Conservation (phyloP, 768 basidiomycete genomes). For the Cystoderma amianthinum region DNA sequence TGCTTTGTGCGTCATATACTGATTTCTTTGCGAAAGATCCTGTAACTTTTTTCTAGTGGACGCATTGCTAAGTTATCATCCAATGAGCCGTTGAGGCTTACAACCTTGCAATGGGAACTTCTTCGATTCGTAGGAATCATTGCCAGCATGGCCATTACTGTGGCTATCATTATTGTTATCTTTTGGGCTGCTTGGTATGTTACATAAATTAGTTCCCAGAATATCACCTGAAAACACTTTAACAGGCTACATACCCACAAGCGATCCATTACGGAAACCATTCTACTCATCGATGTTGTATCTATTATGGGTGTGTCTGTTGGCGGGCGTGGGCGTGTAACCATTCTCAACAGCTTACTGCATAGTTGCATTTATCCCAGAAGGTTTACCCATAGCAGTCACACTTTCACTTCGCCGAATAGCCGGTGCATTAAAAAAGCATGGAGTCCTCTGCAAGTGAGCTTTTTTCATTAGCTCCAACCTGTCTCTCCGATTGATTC, state of each 20-base stretch:
- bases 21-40: not conserved
- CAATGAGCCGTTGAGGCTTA: slow-evolving; percentile 24
- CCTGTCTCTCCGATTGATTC: not conserved
- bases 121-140: slow-evolving; percentile 48
- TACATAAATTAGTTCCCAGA: slow-evolving; percentile 2
- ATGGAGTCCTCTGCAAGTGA: slow-evolving; percentile 39
- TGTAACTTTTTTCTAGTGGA: slow-evolving; percentile 13
- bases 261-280: slow-evolving; percentile 41
- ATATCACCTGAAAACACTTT: not conserved
- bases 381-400: slow-evolving; percentile 47
- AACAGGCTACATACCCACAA: no score
- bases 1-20: slow-evolving; percentile 24
- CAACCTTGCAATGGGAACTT: slow-evolving; percentile 50
- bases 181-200: slow-evolving; percentile 30
- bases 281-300: slow-evolving; percentile 49
- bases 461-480: not conserved
- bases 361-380: slow-evolving; percentile 37
- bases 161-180: slow-evolving; percentile 43
- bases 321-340: no score
- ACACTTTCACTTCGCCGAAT: slow-evolving; percentile 40
- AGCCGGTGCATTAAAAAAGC: slow-evolving; percentile 31
- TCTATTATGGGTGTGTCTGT: slow-evolving; percentile 40
- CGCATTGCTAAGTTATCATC: slow-evolving; percentile 30
- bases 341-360: no score
- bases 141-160: slow-evolving; percentile 30